A percentile compares a stretch with the other conserved stretches of the same genome.
Evolutionary conservation across 495 filamentous ascomycete genomes (phyloP).

Genomic region (Immersiella caudata): DNA sequence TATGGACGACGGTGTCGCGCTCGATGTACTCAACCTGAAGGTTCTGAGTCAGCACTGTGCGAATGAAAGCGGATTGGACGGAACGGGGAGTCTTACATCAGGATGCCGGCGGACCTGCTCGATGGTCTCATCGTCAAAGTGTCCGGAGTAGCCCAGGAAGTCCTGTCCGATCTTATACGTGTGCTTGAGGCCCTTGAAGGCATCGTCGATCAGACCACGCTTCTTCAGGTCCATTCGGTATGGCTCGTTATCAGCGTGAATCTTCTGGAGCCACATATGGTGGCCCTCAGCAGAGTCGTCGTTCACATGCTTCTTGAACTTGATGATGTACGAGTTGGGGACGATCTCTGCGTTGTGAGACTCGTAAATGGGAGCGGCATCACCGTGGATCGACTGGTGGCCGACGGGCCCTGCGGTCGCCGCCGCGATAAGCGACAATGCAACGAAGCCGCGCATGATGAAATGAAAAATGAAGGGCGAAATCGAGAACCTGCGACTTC

Average conservation of each 20-base stretch:
- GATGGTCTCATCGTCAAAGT: slow-evolving; percentile 91
- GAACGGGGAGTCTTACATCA: slow-evolving; percentile 73
- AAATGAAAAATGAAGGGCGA: slow-evolving; percentile 34
- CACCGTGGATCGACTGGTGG: slow-evolving; percentile 79
- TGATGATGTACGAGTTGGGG: slow-evolving; percentile 93
- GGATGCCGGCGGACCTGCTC: slow-evolving; percentile 94
- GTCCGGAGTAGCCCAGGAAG: slow-evolving; percentile 89
- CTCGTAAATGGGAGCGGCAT: slow-evolving; percentile 85
- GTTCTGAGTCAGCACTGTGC: slow-evolving; percentile 19
- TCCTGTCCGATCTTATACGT: slow-evolving; percentile 87
- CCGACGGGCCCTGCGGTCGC: slow-evolving; percentile 74
- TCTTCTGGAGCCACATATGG: slow-evolving; percentile 89
- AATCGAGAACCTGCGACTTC: slow-evolving; percentile 51
- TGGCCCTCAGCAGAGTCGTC: slow-evolving; percentile 68
- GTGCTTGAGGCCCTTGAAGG: slow-evolving; percentile 87
- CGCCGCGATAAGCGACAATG: slow-evolving; percentile 67
- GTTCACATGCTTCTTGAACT: slow-evolving; percentile 94
- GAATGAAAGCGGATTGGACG: neutral
- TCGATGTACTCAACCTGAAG: slow-evolving; percentile 95
- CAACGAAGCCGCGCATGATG: slow-evolving; percentile 75
- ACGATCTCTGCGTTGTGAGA: slow-evolving; percentile 72
- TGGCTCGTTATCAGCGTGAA: slow-evolving; percentile 64
- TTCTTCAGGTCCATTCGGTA: slow-evolving; percentile 81
- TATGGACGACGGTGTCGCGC: slow-evolving; percentile 87
- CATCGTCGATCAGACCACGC: slow-evolving; percentile 70